These are phyloP conservation scores for Nitzschia putrida DNA, from an alignment of 108 stramenopile species.

Conservation along the genomic window DNA sequence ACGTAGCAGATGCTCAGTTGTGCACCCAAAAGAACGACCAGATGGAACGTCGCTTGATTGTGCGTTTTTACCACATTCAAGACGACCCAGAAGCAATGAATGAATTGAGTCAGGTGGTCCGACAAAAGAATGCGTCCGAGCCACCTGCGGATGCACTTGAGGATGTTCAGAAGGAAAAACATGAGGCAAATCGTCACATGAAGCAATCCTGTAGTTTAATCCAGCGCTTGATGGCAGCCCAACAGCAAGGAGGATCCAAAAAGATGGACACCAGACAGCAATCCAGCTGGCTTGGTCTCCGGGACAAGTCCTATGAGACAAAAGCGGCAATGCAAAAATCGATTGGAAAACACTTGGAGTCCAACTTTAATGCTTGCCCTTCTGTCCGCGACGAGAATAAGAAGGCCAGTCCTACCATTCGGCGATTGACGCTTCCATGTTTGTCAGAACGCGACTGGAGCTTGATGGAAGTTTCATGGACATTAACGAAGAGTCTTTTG, in stretches of 20 bases:
- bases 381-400: slow-evolving; percentile 47
- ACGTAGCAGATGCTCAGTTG: slow-evolving; percentile 74
- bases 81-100: slow-evolving; percentile 54
- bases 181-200: slow-evolving; percentile 29
- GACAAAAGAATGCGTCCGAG: slow-evolving; percentile 11
- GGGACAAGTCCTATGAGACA: slow-evolving; percentile 35
- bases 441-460: slow-evolving; percentile 68
- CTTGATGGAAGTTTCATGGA: slow-evolving; percentile 70
- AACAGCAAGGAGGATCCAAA: slow-evolving; percentile 24
- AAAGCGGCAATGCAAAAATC: slow-evolving; percentile 32
- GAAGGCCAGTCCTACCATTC: slow-evolving; percentile 36
- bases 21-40: slow-evolving; percentile 62
- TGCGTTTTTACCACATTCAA: slow-evolving; percentile 67
- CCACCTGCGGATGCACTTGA: neutral
- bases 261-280: slow-evolving; percentile 31
- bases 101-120: slow-evolving; percentile 33
- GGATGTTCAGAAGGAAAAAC: neutral
- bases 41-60: slow-evolving; percentile 61
- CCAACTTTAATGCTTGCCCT: slow-evolving; percentile 53
- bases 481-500: slow-evolving; percentile 60
- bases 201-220: slow-evolving; percentile 45
- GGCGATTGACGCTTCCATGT: slow-evolving; percentile 56
- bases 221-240: slow-evolving; percentile 42
- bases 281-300: slow-evolving; percentile 38
- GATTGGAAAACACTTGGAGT: slow-evolving; percentile 45